phyloP scores from a whole-genome alignment of 164 flowering plant genomes.

The Magnolia kwangsiensis region DNA sequence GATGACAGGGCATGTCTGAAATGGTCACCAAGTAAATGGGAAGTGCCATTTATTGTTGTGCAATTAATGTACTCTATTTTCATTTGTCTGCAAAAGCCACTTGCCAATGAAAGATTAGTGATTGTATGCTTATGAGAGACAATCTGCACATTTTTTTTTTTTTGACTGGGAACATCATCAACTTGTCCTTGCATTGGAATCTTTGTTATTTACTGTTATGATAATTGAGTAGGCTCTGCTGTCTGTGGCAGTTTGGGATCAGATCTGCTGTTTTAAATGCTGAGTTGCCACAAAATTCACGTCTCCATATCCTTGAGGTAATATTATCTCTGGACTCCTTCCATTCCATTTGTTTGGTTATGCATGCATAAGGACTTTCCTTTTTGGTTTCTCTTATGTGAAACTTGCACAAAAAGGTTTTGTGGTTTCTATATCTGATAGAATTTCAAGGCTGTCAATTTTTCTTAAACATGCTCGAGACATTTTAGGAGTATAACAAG shows the following conservation, averaged over 20 bases:
- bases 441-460: not conserved
- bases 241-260: constrained; percentile 72
- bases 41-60: too few species aligned
- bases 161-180: not conserved
- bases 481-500: too few species aligned
- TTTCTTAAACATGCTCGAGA: too few species aligned
- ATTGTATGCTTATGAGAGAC: not conserved
- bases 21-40: too few species aligned
- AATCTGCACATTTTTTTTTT: not conserved
- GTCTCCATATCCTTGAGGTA: constrained; percentile 95
- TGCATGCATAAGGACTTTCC: not conserved
- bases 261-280: constrained; percentile 86
- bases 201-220: not conserved
- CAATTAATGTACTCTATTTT: too few species aligned
- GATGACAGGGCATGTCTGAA: too few species aligned
- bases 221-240: not conserved
- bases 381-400: not conserved
- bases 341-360: not conserved
- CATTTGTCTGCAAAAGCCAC: not conserved
- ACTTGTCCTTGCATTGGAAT: not conserved
- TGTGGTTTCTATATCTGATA: not conserved
- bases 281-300: constrained; percentile 96
- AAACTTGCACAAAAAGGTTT: not conserved
- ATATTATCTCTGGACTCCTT: not conserved
- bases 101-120: not conserved